Evolutionary conservation across 169 alveolate species (phyloP).

Genomic region (Plasmodium vivax): DNA sequence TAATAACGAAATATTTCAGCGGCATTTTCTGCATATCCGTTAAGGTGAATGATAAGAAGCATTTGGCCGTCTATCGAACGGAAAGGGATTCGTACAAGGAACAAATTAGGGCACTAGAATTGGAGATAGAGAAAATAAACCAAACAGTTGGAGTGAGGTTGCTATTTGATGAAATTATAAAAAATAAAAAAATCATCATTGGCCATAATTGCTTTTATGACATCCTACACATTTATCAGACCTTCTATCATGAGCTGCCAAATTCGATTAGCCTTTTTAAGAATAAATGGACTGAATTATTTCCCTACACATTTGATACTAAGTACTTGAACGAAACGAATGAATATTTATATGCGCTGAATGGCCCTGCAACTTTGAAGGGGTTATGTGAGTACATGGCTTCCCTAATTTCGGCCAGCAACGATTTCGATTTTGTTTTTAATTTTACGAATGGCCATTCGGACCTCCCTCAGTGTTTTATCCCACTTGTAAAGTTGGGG

Average conservation of each 20-base stretch:
- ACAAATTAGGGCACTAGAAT: conserved; percentile 75
- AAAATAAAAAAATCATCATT: conserved; percentile 79
- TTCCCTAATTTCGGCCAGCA: conserved; percentile 49
- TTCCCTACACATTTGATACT: conserved; percentile 87
- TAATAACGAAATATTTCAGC: conserved; percentile 88
- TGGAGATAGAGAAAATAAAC: conserved; percentile 80
- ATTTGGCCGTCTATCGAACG: conserved; percentile 82
- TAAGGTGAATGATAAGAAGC: conserved; percentile 79
- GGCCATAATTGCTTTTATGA: conserved; percentile 93
- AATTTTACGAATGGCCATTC: conserved; percentile 38
- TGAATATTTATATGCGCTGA: conserved; percentile 80
- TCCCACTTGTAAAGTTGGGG: conserved; percentile 24
- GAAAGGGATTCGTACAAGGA: conserved; percentile 82
- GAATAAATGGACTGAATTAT: conserved; percentile 83
- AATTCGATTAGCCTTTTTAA: conserved; percentile 84
- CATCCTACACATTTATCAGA: conserved; percentile 88
- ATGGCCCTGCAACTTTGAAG: conserved; percentile 86
- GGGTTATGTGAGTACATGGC: conserved; percentile 81
- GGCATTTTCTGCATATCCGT: conserved; percentile 84
- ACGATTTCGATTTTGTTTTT: conserved; percentile 58
- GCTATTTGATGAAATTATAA: conserved; percentile 84
- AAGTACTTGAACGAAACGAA: conserved; percentile 87
- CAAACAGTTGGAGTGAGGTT: conserved; percentile 87
- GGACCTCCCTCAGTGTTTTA: conserved; percentile 62
- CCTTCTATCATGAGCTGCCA: conserved; percentile 88